Evolutionary conservation across 768 basidiomycete genomes (phyloP).

Genomic region (Phaffia tasmanica): DNA sequence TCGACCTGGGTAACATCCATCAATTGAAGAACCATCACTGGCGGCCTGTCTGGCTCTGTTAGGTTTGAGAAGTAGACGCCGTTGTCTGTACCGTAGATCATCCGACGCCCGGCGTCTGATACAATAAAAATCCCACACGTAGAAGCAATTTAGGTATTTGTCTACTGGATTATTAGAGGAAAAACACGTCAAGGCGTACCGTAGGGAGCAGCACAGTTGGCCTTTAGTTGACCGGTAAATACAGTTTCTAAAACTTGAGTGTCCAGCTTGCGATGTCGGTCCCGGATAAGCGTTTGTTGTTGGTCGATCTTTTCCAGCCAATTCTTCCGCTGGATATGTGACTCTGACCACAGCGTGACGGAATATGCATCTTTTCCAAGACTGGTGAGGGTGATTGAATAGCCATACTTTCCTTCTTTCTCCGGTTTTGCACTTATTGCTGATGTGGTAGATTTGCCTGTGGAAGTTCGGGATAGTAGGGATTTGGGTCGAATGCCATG

Average conservation of each 20-base stretch:
- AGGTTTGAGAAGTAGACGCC: conserved; percentile 92
- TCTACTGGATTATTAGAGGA: not conserved
- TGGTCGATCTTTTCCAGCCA: conserved; percentile 87
- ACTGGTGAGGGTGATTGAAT: conserved; percentile 84
- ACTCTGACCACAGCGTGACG: conserved; percentile 80
- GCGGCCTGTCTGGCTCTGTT: conserved; percentile 48
- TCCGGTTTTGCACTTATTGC: conserved; percentile 26
- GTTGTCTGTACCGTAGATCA: conserved; percentile 95
- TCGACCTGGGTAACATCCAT: conserved; percentile 90
- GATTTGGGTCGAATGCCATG: conserved; percentile 34
- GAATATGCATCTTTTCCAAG: conserved; percentile 87
- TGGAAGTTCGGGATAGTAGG: conserved; percentile 31
- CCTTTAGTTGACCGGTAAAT: conserved; percentile 71
- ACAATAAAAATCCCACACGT: not conserved
- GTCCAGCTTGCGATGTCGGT: conserved; percentile 77
- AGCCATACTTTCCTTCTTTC: conserved; percentile 59
- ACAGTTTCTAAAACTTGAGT: conserved; percentile 74
- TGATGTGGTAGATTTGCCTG: conserved; percentile 22
- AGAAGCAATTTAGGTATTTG: not conserved
- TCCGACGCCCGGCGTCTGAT: conserved; percentile 61
- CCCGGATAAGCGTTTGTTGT: conserved; percentile 74
- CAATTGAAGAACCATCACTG: conserved; percentile 76
- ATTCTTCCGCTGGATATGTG: conserved; percentile 72
- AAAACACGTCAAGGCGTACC: conserved; percentile 48
- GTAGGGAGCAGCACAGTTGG: conserved; percentile 80